Evolutionary conservation across 768 basidiomycete species (phyloP).

Genomic region (Rhodocollybia butyracea): DNA sequence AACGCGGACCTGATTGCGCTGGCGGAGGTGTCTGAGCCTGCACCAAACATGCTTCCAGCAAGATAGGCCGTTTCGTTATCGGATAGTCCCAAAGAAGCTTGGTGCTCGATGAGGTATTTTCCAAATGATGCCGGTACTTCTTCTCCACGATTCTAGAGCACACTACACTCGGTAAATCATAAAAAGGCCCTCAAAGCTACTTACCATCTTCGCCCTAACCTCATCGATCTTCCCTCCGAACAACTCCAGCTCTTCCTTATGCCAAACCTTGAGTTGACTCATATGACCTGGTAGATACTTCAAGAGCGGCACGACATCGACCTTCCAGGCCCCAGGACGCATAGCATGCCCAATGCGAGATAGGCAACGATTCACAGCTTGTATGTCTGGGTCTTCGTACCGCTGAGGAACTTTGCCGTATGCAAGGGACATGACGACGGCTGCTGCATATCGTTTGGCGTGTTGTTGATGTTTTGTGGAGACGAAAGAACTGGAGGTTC

Average conservation of each 20-base stretch:
- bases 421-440: slow-evolving; percentile 47
- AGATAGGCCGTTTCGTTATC: slow-evolving; percentile 60
- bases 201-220: slow-evolving; percentile 44
- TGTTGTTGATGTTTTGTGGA: slow-evolving; percentile 51
- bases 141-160: slow-evolving; percentile 26
- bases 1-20: slow-evolving; percentile 9
- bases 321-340: slow-evolving; percentile 41
- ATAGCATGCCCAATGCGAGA: slow-evolving; percentile 41
- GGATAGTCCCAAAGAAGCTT: slow-evolving; percentile 48
- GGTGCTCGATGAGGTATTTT: too few relatives aligned
- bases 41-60: slow-evolving; percentile 62
- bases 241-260: slow-evolving; percentile 49
- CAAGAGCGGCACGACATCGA: slow-evolving; percentile 45
- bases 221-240: slow-evolving; percentile 50
- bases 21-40: slow-evolving; percentile 53
- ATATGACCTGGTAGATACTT: slow-evolving; percentile 43
- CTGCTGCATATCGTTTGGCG: slow-evolving; percentile 49
- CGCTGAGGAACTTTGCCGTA: slow-evolving; percentile 41
- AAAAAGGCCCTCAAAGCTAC: too few relatives aligned
- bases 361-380: slow-evolving; percentile 41
- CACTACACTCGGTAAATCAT: neutral
- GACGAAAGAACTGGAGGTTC: neutral
- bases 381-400: slow-evolving; percentile 43
- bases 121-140: slow-evolving; percentile 48
- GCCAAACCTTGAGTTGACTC: slow-evolving; percentile 51